Conservation (phyloP, 192 early-diverging fungal genomes). For the Backusella liffmaniae region DNA sequence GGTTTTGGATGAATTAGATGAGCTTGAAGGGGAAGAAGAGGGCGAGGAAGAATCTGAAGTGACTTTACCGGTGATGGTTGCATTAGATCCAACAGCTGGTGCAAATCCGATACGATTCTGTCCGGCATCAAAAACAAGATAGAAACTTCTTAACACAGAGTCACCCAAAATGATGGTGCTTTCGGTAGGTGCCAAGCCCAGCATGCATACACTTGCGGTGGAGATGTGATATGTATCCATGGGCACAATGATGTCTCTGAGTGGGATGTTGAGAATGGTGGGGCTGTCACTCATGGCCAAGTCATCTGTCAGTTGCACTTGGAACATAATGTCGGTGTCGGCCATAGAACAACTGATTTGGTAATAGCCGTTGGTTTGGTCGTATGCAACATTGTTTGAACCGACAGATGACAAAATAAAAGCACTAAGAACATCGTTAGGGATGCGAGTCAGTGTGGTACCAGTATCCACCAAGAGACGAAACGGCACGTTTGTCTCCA, state of each 20-base stretch:
- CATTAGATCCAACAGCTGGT: background rate
- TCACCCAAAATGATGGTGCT: constrained; percentile 23
- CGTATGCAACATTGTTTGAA: background rate
- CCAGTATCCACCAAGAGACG: constrained; percentile 26
- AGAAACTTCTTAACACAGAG: constrained; percentile 13
- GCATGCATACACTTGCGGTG: constrained; percentile 14
- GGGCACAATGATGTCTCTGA: constrained; percentile 15
- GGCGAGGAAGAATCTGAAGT: background rate
- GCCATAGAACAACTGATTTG: background rate
- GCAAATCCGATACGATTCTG: constrained; percentile 26
- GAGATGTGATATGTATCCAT: constrained; percentile 19
- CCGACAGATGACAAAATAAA: background rate
- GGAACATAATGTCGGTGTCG: background rate
- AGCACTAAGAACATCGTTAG: background rate
- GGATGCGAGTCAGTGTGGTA: constrained; percentile 22
- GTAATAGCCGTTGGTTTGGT: constrained; percentile 1
- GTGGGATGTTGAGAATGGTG: constrained; percentile 4
- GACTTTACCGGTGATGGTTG: background rate
- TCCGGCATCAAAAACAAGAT: constrained; percentile 19
- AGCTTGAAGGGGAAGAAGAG: background rate
- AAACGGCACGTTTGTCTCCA: background rate
- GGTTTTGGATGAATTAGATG: background rate
- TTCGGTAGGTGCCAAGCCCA: constrained; percentile 13
- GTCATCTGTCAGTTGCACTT: constrained; percentile 10
- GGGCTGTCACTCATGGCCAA: background rate